These are phyloP conservation scores for Hirsutella minnesotensis DNA, from an alignment of 2,329 filamentous ascomycete species.

Conservation along the genomic window DNA sequence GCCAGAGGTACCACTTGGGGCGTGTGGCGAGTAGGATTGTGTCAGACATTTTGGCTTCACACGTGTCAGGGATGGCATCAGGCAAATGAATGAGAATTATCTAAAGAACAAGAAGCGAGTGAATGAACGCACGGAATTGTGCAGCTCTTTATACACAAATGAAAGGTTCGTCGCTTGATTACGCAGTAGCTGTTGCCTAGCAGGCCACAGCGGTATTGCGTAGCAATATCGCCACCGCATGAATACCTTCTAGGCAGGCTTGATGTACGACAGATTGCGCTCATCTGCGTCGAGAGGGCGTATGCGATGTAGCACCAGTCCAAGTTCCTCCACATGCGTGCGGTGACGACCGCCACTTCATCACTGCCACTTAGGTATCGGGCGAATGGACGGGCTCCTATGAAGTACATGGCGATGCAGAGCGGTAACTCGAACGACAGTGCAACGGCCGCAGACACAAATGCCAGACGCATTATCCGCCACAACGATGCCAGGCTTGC, in stretches of 20 bases:
- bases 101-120: too few species aligned
- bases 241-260: too few species aligned
- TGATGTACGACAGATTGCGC: conserved; percentile 26
- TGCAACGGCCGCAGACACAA: conserved; percentile 39
- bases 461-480: conserved; percentile 37
- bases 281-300: conserved; percentile 51
- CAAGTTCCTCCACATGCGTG: conserved; percentile 51
- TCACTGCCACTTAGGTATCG: conserved; percentile 46
- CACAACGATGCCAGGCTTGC: conserved; percentile 9
- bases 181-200: too few species aligned
- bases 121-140: too few species aligned
- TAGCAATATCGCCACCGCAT: too few species aligned
- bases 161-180: too few species aligned
- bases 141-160: too few species aligned
- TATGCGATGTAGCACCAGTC: conserved; percentile 63
- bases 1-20: conserved; percentile 56
- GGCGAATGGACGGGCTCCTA: conserved; percentile 49
- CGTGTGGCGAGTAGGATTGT: conserved; percentile 51
- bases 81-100: too few species aligned
- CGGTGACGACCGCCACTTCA: conserved; percentile 46
- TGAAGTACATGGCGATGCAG: conserved; percentile 48
- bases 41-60: too few species aligned
- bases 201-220: too few species aligned
- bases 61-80: too few species aligned
- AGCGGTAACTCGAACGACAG: conserved; percentile 48